Percentiles rank a stretch among this genome's conserved stretches.
phyloP scores from a whole-genome alignment of 179 eudicot genomes.

The Dionaea muscipula region DNA sequence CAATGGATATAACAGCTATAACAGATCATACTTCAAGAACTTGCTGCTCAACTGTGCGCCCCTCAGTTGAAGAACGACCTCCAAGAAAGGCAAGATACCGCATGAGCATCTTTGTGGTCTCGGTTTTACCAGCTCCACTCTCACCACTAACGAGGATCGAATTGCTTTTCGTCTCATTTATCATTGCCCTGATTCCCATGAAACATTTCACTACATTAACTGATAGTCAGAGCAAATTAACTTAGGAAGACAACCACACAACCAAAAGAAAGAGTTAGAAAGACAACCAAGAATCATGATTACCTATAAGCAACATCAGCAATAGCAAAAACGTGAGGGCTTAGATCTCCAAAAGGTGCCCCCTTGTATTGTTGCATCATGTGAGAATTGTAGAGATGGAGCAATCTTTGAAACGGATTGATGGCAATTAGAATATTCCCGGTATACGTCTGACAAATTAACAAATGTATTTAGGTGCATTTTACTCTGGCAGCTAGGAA shows the following conservation, averaged over 20 bases:
- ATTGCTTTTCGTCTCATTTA: conserved; percentile 48
- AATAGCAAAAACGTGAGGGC: conserved; percentile 6
- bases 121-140: conserved; percentile 64
- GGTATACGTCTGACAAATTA: background rate
- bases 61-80: conserved; percentile 49
- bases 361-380: conserved; percentile 7
- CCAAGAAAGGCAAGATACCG: conserved; percentile 60
- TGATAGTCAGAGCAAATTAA: background rate
- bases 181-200: conserved; percentile 37
- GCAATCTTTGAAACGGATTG: conserved; percentile 3
- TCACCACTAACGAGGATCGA: conserved; percentile 22
- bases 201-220: background rate
- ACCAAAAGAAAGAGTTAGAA: background rate
- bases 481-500: background rate
- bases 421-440: conserved; percentile 3
- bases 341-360: conserved; percentile 1
- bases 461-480: background rate
- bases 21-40: conserved; percentile 33
- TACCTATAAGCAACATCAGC: conserved; percentile 6
- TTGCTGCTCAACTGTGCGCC: conserved; percentile 59
- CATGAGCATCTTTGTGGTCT: conserved; percentile 61
- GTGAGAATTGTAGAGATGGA: conserved; percentile 1
- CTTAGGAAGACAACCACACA: background rate
- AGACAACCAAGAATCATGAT: background rate
- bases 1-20: background rate